Conservation (phyloP, 208 protist species). For the Wallacemonas sp. region DNA sequence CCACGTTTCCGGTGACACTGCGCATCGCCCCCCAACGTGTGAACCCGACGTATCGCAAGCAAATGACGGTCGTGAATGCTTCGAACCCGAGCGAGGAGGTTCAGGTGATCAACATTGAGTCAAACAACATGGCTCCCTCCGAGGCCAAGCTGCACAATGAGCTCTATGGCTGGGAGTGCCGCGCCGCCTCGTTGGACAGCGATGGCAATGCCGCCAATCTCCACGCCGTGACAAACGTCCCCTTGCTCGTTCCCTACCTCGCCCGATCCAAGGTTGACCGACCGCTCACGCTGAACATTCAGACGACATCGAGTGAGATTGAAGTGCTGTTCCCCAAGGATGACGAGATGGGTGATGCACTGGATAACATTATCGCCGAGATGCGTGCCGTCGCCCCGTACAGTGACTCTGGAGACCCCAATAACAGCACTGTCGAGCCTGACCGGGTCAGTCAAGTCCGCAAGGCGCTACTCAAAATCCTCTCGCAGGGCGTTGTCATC, state of each 20-base stretch:
- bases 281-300: slow-evolving; percentile 51
- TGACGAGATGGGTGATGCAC: slow-evolving; percentile 13
- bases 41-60: slow-evolving; percentile 84
- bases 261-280: slow-evolving; percentile 60
- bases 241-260: slow-evolving; percentile 76
- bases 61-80: slow-evolving; percentile 79
- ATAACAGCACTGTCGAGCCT: neutral
- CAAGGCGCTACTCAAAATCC: slow-evolving; percentile 40
- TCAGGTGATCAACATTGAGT: slow-evolving; percentile 84
- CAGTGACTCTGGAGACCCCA: slow-evolving; percentile 3
- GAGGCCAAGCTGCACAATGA: slow-evolving; percentile 85
- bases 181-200: slow-evolving; percentile 13
- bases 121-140: slow-evolving; percentile 85
- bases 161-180: slow-evolving; percentile 77
- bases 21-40: slow-evolving; percentile 82
- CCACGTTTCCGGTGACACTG: slow-evolving; percentile 66
- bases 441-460: slow-evolving; percentile 39
- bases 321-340: slow-evolving; percentile 56
- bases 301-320: slow-evolving; percentile 61
- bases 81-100: slow-evolving; percentile 72
- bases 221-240: slow-evolving; percentile 67
- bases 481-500: slow-evolving; percentile 36
- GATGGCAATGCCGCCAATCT: slow-evolving; percentile 23
- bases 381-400: slow-evolving; percentile 20
- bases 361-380: slow-evolving; percentile 37